Conservation (phyloP, 306 rosid species). For the Adenanthera pavonina region DNA sequence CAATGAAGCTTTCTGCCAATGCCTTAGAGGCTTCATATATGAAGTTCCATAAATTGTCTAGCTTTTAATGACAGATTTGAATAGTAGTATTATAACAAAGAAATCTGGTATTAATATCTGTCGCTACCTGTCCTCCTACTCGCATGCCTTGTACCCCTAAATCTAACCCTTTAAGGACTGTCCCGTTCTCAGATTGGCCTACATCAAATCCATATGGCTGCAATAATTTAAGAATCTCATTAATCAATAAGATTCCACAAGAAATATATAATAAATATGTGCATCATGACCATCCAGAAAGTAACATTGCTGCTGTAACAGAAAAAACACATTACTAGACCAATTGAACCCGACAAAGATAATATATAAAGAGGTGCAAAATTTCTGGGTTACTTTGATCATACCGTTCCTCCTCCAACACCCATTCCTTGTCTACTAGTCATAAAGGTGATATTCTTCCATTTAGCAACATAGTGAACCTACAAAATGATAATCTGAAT, state of each 20-base stretch:
- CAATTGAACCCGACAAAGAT: not conserved
- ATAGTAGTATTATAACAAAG: slow-evolving; percentile 5
- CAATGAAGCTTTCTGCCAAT: slow-evolving; percentile 23
- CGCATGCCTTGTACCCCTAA: slow-evolving; percentile 92
- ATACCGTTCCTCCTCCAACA: slow-evolving; percentile 98
- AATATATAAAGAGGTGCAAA: not conserved
- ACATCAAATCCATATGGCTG: slow-evolving; percentile 98
- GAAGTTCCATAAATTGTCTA: slow-evolving; percentile 11
- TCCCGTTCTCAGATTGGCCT: slow-evolving; percentile 89
- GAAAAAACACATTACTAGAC: not conserved
- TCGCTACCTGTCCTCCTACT: slow-evolving; percentile 93
- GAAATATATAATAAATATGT: not conserved
- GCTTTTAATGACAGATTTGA: slow-evolving; percentile 16
- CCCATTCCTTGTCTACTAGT: slow-evolving; percentile 99
- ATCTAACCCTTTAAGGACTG: slow-evolving; percentile 89
- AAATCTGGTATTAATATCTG: slow-evolving; percentile 23
- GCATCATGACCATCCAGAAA: not conserved
- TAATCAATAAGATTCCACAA: slow-evolving; percentile 22
- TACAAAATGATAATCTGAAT: slow-evolving; percentile 47
- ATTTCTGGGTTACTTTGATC: slow-evolving; percentile 36
- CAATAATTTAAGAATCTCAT: slow-evolving; percentile 53
- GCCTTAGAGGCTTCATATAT: not conserved
- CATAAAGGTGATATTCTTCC: slow-evolving; percentile 93
- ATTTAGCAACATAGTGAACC: slow-evolving; percentile 97
- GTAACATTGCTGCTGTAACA: not conserved